Evolutionary conservation across 2,329 filamentous ascomycete species (phyloP), one percentile per base, ranked within the genome.

Genomic region (Ophiognomonia clavigignenti-juglandacearum): DNA sequence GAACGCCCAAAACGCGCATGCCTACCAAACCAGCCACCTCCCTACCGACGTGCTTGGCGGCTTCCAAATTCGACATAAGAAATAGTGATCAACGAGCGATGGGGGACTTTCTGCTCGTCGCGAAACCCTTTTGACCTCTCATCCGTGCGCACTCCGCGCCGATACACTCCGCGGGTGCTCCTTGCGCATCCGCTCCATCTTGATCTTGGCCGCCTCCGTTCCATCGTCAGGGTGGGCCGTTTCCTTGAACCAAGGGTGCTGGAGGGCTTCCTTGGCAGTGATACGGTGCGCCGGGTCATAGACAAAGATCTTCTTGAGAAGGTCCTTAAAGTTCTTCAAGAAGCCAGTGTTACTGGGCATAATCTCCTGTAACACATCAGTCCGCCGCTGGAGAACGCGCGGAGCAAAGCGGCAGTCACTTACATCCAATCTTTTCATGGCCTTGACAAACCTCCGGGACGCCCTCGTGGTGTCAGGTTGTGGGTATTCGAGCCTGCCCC

Each of bases 181-280:
- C 56, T 59, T 51, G 48, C 70, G 69, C 61, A 72, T 67, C 54
- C 73, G 70, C 58, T 79, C 77, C 48, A 72, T 60, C 31, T 79
- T 73, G 50, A 85, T 83, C 62, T 82, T 83, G 35, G 79, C 75
- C 10, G 82, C 82, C 61, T 85, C 82, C 7, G 81, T 85, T 31
- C 82, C 82, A 57, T 86, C 82, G 54, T 86, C 82, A 26, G 79
- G 77, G 26, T 75, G 71, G 2, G 80, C 75, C 43, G 73, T 67
- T 58, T 85, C 82, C 57, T 77, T 79, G 64, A 86, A 85, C 82
- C 82, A 86, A 3, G 79, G 77, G 53, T 86, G 82, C 45, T 82
- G 75, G 36, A 86, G 65, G 2, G 82, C 82, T 57, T 84, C 69
- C 53, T 83, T 81, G 19, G 82, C 82, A 4, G 80, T 84, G 53